Percentiles rank a stretch among this genome's conserved stretches.
Conservation (phyloP, 2,329 filamentous ascomycete genomes). For the Aspergillus sp. region DNA sequence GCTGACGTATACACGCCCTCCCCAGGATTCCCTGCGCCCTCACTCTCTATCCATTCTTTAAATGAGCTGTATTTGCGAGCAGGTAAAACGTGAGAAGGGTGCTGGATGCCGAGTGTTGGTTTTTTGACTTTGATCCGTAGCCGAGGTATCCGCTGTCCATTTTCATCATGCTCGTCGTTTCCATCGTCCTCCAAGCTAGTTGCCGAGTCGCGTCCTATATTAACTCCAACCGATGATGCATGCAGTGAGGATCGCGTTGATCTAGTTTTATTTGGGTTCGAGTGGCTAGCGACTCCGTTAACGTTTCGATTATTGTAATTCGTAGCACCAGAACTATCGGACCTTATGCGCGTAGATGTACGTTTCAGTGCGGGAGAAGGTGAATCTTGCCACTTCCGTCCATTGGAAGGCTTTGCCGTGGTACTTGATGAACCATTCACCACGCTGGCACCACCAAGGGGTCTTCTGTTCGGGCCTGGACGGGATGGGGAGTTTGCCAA, state of each 20-base stretch:
- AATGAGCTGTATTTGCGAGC: conserved; percentile 52
- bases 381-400: conserved; percentile 23
- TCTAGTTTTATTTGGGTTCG: conserved; percentile 18
- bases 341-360: conserved; percentile 27
- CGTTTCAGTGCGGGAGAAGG: conserved; percentile 30
- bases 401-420: conserved; percentile 22
- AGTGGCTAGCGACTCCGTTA: conserved; percentile 21
- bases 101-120: conserved; percentile 50
- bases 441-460: conserved; percentile 27
- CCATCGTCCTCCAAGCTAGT: conserved; percentile 3
- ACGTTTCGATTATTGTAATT: conserved; percentile 18
- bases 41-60: conserved; percentile 63
- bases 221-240: conserved; percentile 13
- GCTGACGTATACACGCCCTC: conserved; percentile 55
- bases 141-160: conserved; percentile 31
- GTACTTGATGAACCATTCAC: conserved; percentile 33
- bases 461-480: conserved; percentile 31
- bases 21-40: conserved; percentile 47
- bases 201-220: conserved; percentile 14
- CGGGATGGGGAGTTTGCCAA: conserved; percentile 29
- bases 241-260: conserved; percentile 28
- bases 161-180: conserved; percentile 21
- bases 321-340: conserved; percentile 28
- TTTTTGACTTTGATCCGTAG: conserved; percentile 52
- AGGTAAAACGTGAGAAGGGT: conserved; percentile 52